Percentiles rank a stretch among this genome's conserved stretches.
Conservation (phyloP, 179 eudicot genomes). For the Beta macrorhiza region DNA sequence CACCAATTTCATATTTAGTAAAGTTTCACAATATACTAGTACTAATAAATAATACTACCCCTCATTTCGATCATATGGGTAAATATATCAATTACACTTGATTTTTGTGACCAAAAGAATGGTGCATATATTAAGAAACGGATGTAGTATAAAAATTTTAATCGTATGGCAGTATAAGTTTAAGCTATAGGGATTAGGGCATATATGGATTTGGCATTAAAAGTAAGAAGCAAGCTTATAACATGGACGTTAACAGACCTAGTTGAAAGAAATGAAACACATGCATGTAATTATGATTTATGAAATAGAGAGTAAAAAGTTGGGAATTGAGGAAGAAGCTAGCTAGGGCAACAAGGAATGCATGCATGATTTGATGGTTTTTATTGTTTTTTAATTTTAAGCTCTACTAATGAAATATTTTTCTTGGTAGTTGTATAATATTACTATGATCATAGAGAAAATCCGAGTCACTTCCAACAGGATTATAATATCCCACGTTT, state of each 20-base stretch:
- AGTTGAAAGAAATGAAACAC: conserved; percentile 7
- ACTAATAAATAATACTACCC: too few relatives aligned
- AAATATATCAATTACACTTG: too few relatives aligned
- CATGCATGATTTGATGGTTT: conserved; percentile 23
- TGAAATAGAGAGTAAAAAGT: not conserved
- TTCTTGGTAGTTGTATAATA: not conserved
- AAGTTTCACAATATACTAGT: too few relatives aligned
- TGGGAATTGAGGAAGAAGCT: not conserved
- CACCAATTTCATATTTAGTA: too few relatives aligned
- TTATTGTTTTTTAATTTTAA: not conserved
- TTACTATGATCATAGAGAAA: conserved; percentile 11
- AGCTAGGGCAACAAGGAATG: not conserved
- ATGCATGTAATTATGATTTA: conserved; percentile 14
- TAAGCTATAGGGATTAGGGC: not conserved
- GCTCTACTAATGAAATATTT: not conserved
- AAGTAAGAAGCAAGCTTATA: not conserved
- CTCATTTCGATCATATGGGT: too few relatives aligned
- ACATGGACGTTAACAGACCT: not conserved
- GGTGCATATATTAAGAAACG: too few relatives aligned
- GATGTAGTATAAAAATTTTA: too few relatives aligned
- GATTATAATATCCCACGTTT: conserved; percentile 27
- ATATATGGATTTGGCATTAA: not conserved
- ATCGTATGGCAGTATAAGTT: too few relatives aligned
- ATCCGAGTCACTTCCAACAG: conserved; percentile 26
- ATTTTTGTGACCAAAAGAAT: too few relatives aligned